Base-by-base conservation (phyloP, 1,284 basidiomycete genomes). In the Boletellus deceptivus region DNA sequence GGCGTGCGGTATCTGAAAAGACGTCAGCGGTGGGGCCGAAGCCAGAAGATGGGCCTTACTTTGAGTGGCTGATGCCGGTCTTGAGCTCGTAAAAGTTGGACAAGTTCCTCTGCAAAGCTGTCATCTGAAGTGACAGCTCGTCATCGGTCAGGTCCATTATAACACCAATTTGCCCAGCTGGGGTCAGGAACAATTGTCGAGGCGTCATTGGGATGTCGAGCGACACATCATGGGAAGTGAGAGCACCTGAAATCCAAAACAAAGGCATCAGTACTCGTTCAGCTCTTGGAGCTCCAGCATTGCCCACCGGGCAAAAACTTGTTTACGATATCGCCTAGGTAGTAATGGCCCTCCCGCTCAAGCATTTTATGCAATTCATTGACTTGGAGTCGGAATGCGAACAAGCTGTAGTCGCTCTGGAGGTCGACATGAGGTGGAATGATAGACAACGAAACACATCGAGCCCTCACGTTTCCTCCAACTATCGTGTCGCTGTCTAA, bases 121-220 rank as follows among this genome's bases (percentile, higher is more conserved):
- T 84, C 61, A 96, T 72, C 34, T 84, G 75, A n/a, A 85, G 69
- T 0, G 85, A 77, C 13, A 82, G 72, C 20, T 76, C 68, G 24
- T 77, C 70, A 24, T 77, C 71, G 18, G 75, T 72, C 20, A 93
- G 72, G 51, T 93, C 82, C 3, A 84, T 72, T 31, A 96, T 72
- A n/a, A 89, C 75, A 10, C 91, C 89, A 39, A 97, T 84, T 25
- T 88, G 80, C 3, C 94, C 94, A 4, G 85, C 82, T 0, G 85
- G 76, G 0, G 93, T 91, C 63, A 90, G 86, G 67, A 89, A 93
- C 13, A 95, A 58, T 35, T 89, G 80, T 51, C 81, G 81, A 0
- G 89, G 78, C 36, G 72, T 61, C 38, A 88, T 67, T 1, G 67
- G 60, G 13, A 67, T 50, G 45, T 70, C 69, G 2, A 64, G 61